phyloP scores from a whole-genome alignment of 177 flowering plant genomes.

The Telopea speciosissima region DNA sequence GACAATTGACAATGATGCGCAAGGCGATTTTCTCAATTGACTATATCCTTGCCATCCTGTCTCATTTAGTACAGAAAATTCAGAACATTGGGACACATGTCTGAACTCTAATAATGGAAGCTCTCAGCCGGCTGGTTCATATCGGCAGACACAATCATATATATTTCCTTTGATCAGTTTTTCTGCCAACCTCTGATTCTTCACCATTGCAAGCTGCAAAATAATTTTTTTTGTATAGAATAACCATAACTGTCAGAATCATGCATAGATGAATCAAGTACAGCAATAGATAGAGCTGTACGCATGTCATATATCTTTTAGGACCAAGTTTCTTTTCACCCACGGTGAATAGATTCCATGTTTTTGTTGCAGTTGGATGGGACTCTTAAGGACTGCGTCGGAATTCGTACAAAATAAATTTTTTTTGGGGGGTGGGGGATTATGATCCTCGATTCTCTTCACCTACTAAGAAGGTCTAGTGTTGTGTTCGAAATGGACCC shows the following conservation, averaged over 20 bases:
- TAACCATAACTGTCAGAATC: neutral
- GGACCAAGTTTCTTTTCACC: too few species aligned
- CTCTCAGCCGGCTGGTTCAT: slow-evolving; percentile 42
- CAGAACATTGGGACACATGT: neutral
- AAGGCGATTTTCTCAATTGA: neutral
- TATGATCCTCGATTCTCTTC: too few species aligned
- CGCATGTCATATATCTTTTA: neutral
- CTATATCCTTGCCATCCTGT: neutral
- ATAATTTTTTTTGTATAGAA: neutral
- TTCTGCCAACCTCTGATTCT: slow-evolving; percentile 92
- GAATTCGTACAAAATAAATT: too few species aligned
- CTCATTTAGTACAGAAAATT: neutral
- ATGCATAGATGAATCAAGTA: too few species aligned
- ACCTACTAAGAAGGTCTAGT: too few species aligned
- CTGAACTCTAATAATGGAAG: neutral
- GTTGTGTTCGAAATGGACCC: too few species aligned
- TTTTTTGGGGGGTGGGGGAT: too few species aligned
- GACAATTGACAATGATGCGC: too few species aligned
- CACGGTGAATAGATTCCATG: too few species aligned
- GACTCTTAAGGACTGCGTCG: too few species aligned
- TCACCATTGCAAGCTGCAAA: slow-evolving; percentile 96
- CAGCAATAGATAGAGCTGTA: neutral
- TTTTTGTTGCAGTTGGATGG: too few species aligned
- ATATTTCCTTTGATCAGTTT: slow-evolving; percentile 82
- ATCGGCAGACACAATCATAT: slow-evolving; percentile 88